Percentiles rank a stretch among this genome's conserved stretches.
These are phyloP conservation scores for Hericium erinaceus DNA, from an alignment of 768 basidiomycete genomes.

Conservation along the genomic window DNA sequence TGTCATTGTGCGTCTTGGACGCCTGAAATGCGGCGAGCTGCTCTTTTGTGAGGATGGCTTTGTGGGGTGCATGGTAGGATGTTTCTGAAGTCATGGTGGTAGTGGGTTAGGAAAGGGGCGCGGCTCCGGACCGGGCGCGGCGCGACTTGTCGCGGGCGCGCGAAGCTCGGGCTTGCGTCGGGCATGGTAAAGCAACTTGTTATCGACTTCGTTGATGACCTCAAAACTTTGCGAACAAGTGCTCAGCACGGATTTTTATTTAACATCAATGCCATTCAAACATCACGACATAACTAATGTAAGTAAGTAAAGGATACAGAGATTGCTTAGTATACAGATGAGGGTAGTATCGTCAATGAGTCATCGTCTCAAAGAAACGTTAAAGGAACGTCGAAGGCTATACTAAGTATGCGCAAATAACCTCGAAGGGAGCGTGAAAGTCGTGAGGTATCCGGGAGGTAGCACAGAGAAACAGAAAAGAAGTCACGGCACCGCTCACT, in stretches of 20 bases:
- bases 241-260: too few species aligned
- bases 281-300: neutral
- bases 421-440: neutral
- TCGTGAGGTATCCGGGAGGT: neutral
- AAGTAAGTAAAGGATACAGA: neutral
- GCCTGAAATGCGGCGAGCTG: constrained; percentile 79
- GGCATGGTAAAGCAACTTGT: too few species aligned
- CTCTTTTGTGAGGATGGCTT: constrained; percentile 64
- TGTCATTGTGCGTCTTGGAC: constrained; percentile 57
- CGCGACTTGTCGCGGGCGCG: too few species aligned
- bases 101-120: too few species aligned
- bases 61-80: constrained; percentile 20
- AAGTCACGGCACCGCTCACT: constrained; percentile 2
- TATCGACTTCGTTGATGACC: too few species aligned
- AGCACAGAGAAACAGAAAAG: neutral
- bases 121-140: too few species aligned
- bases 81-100: too few species aligned
- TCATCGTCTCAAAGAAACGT: neutral
- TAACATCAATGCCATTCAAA: too few species aligned
- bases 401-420: neutral
- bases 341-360: neutral
- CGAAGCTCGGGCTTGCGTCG: too few species aligned
- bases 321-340: neutral
- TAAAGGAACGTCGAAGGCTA: neutral
- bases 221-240: too few species aligned